phyloP scores from a whole-genome alignment of 192 early-diverging fungal species.

The Linnemannia elongata region DNA sequence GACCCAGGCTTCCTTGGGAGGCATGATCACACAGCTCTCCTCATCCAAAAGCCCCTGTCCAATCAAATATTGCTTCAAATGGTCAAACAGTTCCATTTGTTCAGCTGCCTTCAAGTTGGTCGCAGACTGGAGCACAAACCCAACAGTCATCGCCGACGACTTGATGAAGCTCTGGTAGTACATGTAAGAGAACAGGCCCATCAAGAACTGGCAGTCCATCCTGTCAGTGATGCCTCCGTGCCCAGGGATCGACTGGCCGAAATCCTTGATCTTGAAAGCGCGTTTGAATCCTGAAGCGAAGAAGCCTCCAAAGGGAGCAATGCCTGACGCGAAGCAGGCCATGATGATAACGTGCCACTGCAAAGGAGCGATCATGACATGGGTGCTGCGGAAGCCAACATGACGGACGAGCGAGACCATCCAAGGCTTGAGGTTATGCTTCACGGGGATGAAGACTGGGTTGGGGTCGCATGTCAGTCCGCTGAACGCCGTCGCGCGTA shows the following conservation, averaged over 20 bases:
- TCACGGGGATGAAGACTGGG: conserved; percentile 66
- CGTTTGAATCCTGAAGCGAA: conserved; percentile 97
- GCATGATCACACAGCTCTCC: conserved; percentile 53
- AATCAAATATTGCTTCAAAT: conserved; percentile 57
- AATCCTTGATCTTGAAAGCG: conserved; percentile 98
- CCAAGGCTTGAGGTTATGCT: conserved; percentile 60
- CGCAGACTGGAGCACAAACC: conserved; percentile 46
- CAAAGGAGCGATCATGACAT: conserved; percentile 83
- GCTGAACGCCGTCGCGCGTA: conserved; percentile 63
- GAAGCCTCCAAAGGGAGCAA: conserved; percentile 98
- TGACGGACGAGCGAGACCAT: conserved; percentile 53
- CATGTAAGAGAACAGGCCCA: conserved; percentile 93
- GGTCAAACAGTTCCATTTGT: conserved; percentile 60
- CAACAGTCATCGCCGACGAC: conserved; percentile 58
- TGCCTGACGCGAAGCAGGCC: conserved; percentile 92
- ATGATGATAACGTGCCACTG: conserved; percentile 91
- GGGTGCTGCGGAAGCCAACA: conserved; percentile 41
- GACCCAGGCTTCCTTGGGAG: conserved; percentile 55
- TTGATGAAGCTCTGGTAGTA: conserved; percentile 93
- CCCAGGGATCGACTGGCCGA: conserved; percentile 96
- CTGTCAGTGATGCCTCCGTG: conserved; percentile 98
- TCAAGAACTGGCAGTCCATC: conserved; percentile 98
- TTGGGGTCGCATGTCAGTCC: conserved; percentile 68
- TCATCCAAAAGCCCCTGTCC: conserved; percentile 55
- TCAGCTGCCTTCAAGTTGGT: conserved; percentile 46